phyloP scores from a whole-genome alignment of 331 rosid genomes.

The Malus hybrid region DNA sequence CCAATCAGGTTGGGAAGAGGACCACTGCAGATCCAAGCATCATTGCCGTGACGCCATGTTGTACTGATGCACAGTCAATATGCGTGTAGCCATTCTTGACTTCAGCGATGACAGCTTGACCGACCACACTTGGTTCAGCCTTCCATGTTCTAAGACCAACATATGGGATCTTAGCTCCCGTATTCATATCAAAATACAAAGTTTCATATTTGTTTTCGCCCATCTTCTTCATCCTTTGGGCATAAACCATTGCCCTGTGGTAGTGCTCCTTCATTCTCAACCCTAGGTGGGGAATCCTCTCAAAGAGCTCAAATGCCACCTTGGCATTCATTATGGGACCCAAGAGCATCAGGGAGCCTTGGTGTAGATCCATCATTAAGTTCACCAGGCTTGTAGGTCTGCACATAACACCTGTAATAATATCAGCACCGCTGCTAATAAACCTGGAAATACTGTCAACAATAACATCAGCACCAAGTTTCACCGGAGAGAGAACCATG shows the following conservation, averaged over 20 bases:
- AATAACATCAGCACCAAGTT: conserved; percentile 84
- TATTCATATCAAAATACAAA: conserved; percentile 51
- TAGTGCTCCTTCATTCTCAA: conserved; percentile 78
- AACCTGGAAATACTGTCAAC: conserved; percentile 83
- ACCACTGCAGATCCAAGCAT: too few relatives aligned
- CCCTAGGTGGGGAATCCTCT: conserved; percentile 74
- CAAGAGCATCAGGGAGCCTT: conserved; percentile 74
- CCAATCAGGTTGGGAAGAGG: too few relatives aligned
- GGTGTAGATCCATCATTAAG: conserved; percentile 89
- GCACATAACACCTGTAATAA: conserved; percentile 90
- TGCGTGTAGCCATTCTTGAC: conserved; percentile 78
- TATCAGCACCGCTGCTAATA: conserved; percentile 93
- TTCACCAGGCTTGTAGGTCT: conserved; percentile 69
- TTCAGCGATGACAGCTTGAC: conserved; percentile 52
- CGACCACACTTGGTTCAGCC: conserved; percentile 59
- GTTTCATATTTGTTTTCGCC: conserved; percentile 11
- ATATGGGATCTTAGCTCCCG: conserved; percentile 56
- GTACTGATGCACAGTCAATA: conserved; percentile 62
- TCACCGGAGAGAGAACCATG: conserved; percentile 61
- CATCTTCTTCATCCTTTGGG: conserved; percentile 44
- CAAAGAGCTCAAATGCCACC: conserved; percentile 81
- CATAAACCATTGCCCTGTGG: conserved; percentile 47
- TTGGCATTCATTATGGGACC: conserved; percentile 96
- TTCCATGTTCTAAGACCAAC: conserved; percentile 80
- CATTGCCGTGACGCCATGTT: too few relatives aligned